Evolutionary conservation across 78 protist genomes (phyloP), one percentile per base, ranked within the genome.

Genomic region (Mastigamoeba balamuthi): DNA sequence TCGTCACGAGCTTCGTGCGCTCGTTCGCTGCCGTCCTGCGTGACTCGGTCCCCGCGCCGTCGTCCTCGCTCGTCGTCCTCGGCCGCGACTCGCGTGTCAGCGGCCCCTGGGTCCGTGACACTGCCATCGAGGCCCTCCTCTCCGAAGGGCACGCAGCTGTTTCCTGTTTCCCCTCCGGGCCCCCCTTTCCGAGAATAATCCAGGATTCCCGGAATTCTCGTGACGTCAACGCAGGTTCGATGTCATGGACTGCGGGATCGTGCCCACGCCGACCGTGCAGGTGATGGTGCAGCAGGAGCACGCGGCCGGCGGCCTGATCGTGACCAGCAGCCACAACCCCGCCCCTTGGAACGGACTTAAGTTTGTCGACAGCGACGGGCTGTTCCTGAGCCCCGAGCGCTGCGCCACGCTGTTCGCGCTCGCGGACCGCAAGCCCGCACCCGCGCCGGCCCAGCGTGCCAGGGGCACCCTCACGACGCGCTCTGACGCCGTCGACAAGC

Each of bases 271-370:
- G 27, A 75, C 79, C 74, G 93, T 90, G 6, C 94, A 90, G 73
- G 68, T 64, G 41, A 74, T 83, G 52, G 89, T 84, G 5, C 38
- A 75, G 40, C 30, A 80, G 52, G 28, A 53, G 0, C 40, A 76
- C 33, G 28, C 78, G 37, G 76, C 74, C 3, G 91, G 89, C 29
- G 94, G 94, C 40, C 84, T 91, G 42, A 87, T 91, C 35, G 76
- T 91, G 8, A 91, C 94, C 33, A 77, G 90, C 68, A 78, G 88
- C 36, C 94, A 91, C 39, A 91, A 91, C 63, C 90, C 87, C 53
- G 53, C 70, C 36, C 72, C 77, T 52, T 88, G 89, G 92, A 91
- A 91, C 74, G 94, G 94, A 5, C 67, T 85, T 9, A 85, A 85
- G 35, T 85, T 85, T 70, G 63, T 85, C 40, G 76, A 52, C n/a